Percentiles rank a stretch among this genome's conserved stretches.
Conservation (phyloP, 352 stramenopile species). For the Aphanomyces euteiches region DNA sequence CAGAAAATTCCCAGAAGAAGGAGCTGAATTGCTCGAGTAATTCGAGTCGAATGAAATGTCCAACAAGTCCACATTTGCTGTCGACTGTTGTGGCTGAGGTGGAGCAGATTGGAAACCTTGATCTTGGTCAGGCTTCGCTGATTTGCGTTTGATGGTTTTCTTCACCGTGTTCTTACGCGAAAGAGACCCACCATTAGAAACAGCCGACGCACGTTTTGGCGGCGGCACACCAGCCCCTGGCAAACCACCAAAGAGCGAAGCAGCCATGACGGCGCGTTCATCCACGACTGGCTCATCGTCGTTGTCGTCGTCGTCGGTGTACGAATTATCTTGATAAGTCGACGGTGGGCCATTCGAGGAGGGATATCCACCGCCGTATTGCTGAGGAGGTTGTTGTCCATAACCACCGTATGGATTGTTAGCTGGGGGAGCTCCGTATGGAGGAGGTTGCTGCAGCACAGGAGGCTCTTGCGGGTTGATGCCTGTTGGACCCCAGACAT, state of each 20-base stretch:
- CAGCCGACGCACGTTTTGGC: conserved; percentile 25
- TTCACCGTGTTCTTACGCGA: conserved; percentile 30
- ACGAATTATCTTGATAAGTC: conserved; percentile 34
- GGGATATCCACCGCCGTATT: not conserved
- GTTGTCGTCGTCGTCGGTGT: conserved; percentile 44
- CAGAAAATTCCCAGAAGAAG: conserved; percentile 36
- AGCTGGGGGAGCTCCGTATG: conserved; percentile 3
- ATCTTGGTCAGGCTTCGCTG: conserved; percentile 10
- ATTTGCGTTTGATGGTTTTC: conserved; percentile 24
- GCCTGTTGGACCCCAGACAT: conserved; percentile 80
- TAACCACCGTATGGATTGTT: conserved; percentile 38
- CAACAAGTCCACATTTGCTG: conserved; percentile 70
- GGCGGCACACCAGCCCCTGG: conserved; percentile 49
- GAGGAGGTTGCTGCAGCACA: conserved; percentile 26
- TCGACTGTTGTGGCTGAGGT: conserved; percentile 35
- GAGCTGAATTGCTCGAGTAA: conserved; percentile 33
- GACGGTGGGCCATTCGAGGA: conserved; percentile 28
- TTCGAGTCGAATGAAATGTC: conserved; percentile 78
- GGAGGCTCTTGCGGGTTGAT: conserved; percentile 43
- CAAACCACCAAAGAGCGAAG: conserved; percentile 96
- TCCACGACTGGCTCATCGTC: conserved; percentile 58
- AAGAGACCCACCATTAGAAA: not conserved
- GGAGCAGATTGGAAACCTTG: conserved; percentile 33
- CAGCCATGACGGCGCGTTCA: conserved; percentile 87
- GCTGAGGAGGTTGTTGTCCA: conserved; percentile 34